phyloP scores from a whole-genome alignment of 805 yeast species.

The Kodamaea leandrae region DNA sequence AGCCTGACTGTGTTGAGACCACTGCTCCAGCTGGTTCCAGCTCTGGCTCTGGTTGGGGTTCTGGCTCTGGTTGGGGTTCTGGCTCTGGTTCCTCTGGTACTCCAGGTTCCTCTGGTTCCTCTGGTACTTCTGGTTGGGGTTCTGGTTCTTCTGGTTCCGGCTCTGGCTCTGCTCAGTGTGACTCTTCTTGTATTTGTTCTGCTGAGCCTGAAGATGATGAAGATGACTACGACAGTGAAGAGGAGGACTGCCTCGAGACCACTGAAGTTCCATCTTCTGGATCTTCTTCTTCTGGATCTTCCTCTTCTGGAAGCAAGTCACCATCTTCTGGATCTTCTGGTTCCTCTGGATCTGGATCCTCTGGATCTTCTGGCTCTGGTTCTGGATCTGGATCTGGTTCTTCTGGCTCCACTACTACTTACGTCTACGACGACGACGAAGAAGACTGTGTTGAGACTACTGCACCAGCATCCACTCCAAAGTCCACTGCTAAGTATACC shows the following conservation, averaged over 20 bases:
- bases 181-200: constrained; percentile 13
- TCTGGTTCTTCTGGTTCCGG: constrained; percentile 13
- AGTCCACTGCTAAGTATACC: neutral
- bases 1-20: constrained; percentile 9
- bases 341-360: constrained; percentile 11
- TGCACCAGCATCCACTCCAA: neutral
- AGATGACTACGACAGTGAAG: constrained; percentile 16
- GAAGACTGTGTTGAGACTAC: constrained; percentile 5
- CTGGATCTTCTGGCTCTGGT: constrained; percentile 8
- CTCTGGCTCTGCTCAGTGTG: constrained; percentile 13
- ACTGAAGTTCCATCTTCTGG: constrained; percentile 6
- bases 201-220: constrained; percentile 12
- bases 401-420: constrained; percentile 7
- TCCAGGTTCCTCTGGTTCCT: constrained; percentile 13
- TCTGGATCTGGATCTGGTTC: constrained; percentile 6
- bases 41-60: too few species aligned
- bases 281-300: constrained; percentile 5
- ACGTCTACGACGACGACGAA: constrained; percentile 3
- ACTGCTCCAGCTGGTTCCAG: constrained; percentile 4
- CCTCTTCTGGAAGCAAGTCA: constrained; percentile 2
- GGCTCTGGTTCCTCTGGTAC: constrained; percentile 9
- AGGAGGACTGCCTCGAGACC: constrained; percentile 9
- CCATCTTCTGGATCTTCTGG: constrained; percentile 6
- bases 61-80: too few species aligned
- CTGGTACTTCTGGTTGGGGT: constrained; percentile 10